phyloP scores from a whole-genome alignment of 108 stramenopile genomes.

The Fragilariopsis cylindrus region DNA sequence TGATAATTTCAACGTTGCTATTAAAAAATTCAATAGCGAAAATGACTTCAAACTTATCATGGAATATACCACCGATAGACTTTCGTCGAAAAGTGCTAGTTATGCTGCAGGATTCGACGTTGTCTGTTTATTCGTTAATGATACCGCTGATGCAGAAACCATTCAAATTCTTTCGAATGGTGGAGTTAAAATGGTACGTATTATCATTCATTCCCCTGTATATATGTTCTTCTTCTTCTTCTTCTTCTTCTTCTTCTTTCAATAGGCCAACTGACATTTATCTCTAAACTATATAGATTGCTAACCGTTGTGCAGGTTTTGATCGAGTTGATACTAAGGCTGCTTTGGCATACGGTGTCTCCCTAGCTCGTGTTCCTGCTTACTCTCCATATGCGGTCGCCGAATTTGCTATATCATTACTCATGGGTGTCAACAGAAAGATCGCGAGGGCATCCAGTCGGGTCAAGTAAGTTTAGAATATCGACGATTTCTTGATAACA shows the following conservation, averaged over 20 bases:
- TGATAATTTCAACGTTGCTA: conserved; percentile 48
- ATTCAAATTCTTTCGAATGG: conserved; percentile 48
- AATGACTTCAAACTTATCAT: conserved; percentile 45
- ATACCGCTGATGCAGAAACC: conserved; percentile 56
- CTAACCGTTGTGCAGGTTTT: conserved; percentile 75
- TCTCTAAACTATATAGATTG: background rate
- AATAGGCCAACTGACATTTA: too few species aligned
- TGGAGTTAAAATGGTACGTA: conserved; percentile 64
- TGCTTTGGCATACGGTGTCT: conserved; percentile 60
- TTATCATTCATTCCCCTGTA: conserved; percentile 4
- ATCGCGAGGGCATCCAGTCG: conserved; percentile 57
- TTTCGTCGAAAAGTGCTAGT: conserved; percentile 22
- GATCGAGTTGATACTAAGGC: conserved; percentile 75
- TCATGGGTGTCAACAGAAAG: conserved; percentile 76
- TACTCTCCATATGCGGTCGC: conserved; percentile 86
- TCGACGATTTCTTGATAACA: background rate
- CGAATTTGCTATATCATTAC: conserved; percentile 75
- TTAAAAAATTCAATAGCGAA: conserved; percentile 48
- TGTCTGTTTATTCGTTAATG: conserved; percentile 81
- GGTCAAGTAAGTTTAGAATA: conserved; percentile 28
- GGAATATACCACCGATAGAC: conserved; percentile 63
- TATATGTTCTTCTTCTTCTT: background rate
- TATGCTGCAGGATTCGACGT: conserved; percentile 66
- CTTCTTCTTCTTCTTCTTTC: background rate
- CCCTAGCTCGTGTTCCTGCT: conserved; percentile 76